Base-by-base conservation (phyloP, 371 early-diverging fungal species). In the Mortierella sp. region DNA sequence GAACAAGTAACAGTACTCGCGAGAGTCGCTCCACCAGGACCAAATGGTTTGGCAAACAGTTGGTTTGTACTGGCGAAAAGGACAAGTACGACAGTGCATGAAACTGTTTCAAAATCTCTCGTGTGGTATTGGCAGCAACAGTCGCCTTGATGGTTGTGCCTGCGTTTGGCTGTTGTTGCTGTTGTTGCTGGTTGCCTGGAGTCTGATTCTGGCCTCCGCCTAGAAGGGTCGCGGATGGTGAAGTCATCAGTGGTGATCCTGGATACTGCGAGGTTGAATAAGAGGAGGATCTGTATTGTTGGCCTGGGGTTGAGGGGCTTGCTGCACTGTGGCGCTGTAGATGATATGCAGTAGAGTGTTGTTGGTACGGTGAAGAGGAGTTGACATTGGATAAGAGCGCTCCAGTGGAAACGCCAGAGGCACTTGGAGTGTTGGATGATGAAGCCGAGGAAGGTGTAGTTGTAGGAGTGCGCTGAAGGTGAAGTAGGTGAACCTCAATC, bases 101-200 rank as follows among this genome's bases (percentile, higher is more conserved):
- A 57, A 87, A 89, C 64, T 85, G 89, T 66, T 88, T 88, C 75
- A 90, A 81, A 61, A 89, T 89, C 62, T 88, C 88, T 9, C 91
- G 85, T 35, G 89, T 75, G 20, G 73, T 65, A 47, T 70, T 81
- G 12, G 72, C 69, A 16, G 81, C 81, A 22, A 73, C 66, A 2
- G 80, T 62, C 1, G 62, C 51, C 58, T 74, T 71, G 54, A 71
- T 47, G 3, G 63, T 35, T 10, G 54, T 61, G 1, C 37, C 64
- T 16, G 66, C 20, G 16, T 20, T 55, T 37, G 39, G 9, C 28
- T 45, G 24, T 37, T 66, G 70, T n/a, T 24, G 63, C 55, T 57
- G 65, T 24, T 26, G 64, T 22, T 66, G 67, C 62, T 73, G 64
- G 18, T 32, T 18, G 28, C 62, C 40, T 12, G 55, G 16, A 10